phyloP scores from a whole-genome alignment of 164 flowering plant species.

The Magnolia officinalis region DNA sequence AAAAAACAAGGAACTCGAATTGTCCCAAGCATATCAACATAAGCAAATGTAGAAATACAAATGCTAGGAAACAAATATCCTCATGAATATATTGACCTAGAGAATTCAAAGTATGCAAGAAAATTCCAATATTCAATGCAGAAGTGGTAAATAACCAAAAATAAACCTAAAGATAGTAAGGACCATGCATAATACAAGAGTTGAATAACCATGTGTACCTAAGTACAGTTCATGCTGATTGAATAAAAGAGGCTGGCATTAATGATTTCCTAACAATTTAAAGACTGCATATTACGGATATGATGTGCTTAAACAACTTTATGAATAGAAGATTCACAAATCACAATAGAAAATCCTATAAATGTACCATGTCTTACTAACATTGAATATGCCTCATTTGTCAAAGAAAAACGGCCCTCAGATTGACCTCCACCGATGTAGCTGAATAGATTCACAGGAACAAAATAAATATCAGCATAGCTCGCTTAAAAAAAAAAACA shows the following conservation, averaged over 20 bases:
- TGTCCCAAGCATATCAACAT: too few relatives aligned
- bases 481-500: neutral
- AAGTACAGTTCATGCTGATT: neutral
- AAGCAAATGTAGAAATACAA: too few relatives aligned
- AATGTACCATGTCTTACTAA: constrained; percentile 49
- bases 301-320: neutral
- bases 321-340: neutral
- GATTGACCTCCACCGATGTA: constrained; percentile 85
- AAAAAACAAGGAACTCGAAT: too few relatives aligned
- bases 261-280: neutral
- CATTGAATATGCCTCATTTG: constrained; percentile 97
- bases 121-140: too few relatives aligned
- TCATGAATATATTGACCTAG: too few relatives aligned
- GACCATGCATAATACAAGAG: neutral
- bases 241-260: neutral
- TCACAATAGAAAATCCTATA: neutral
- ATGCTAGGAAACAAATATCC: too few relatives aligned
- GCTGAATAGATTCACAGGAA: constrained; percentile 39
- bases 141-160: too few relatives aligned
- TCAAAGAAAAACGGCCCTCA: constrained; percentile 89
- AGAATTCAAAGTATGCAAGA: too few relatives aligned
- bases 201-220: neutral
- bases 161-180: too few relatives aligned
- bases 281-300: neutral
- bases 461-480: neutral